A percentile compares a stretch with the other conserved stretches of the same genome.
phyloP scores from a whole-genome alignment of 2,329 filamentous ascomycete genomes.

The Microsporum ferrugineum region DNA sequence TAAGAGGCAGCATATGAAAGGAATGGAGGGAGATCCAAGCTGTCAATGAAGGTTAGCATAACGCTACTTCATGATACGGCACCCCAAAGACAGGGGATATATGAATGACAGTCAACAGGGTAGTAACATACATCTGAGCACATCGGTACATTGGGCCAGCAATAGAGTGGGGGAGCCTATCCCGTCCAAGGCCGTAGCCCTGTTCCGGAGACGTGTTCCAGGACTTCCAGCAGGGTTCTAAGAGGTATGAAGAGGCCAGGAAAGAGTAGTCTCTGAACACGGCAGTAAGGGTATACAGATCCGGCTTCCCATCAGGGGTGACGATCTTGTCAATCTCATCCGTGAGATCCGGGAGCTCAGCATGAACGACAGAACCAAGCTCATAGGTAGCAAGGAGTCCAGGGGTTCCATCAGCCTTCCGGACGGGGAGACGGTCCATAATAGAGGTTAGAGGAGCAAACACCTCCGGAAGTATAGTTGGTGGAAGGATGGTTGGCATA shows the following conservation, averaged over 20 bases:
- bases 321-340: constrained; percentile 57
- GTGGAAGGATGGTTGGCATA: constrained; percentile 31
- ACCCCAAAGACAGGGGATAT: background rate
- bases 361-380: constrained; percentile 62
- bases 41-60: constrained; percentile 21
- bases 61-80: background rate
- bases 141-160: constrained; percentile 73
- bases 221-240: constrained; percentile 80
- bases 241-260: constrained; percentile 74
- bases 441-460: constrained; percentile 64
- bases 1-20: constrained; percentile 69
- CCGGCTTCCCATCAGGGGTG: constrained; percentile 41
- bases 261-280: constrained; percentile 89
- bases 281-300: constrained; percentile 71
- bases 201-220: constrained; percentile 48
- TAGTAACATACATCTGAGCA: constrained; percentile 67
- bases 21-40: constrained; percentile 71
- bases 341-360: constrained; percentile 67
- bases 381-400: constrained; percentile 64
- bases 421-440: constrained; percentile 66
- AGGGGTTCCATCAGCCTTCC: constrained; percentile 58
- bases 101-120: background rate
- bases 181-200: constrained; percentile 65
- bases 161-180: constrained; percentile 60
- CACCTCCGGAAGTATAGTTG: constrained; percentile 52